Conservation (phyloP, 495 filamentous ascomycete species). For the Penicillium waksmanii region DNA sequence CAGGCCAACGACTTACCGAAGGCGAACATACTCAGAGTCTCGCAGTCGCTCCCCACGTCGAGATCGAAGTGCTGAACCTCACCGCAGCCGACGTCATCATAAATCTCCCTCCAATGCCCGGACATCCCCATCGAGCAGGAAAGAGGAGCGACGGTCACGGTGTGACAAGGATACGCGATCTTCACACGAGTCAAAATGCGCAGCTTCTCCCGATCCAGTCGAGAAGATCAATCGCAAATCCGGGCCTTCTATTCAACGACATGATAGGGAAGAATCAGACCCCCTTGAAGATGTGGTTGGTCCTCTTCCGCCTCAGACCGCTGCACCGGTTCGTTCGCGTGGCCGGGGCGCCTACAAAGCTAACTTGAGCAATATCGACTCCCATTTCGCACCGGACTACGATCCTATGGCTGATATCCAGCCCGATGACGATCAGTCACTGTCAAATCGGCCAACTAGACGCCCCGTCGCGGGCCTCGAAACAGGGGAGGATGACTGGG, state of each 20-base stretch:
- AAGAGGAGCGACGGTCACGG: conserved; percentile 15
- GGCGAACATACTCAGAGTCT: conserved; percentile 39
- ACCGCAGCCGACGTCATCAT: conserved; percentile 32
- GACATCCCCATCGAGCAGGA: conserved; percentile 31
- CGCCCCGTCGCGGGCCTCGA: conserved; percentile 48
- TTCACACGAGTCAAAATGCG: conserved; percentile 7
- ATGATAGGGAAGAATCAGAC: conserved; percentile 62
- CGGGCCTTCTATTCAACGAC: neutral
- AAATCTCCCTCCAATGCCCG: conserved; percentile 28
- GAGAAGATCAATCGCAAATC: neutral
- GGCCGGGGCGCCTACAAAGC: conserved; percentile 71
- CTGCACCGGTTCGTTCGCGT: conserved; percentile 57
- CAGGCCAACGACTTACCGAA: conserved; percentile 19
- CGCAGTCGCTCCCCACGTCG: conserved; percentile 39
- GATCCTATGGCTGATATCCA: conserved; percentile 74
- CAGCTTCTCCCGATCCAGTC: neutral
- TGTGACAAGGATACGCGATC: conserved; percentile 2
- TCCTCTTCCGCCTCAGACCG: conserved; percentile 64
- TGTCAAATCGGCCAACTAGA: conserved; percentile 20
- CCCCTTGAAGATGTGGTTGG: conserved; percentile 81
- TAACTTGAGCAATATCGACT: conserved; percentile 70
- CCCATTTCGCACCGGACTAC: conserved; percentile 76
- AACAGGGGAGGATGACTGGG: conserved; percentile 72
- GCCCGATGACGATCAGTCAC: conserved; percentile 49
- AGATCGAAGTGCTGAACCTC: conserved; percentile 24